A percentile compares a stretch with the other conserved stretches of the same genome.
phyloP scores from a whole-genome alignment of 73 alveolate species.

The Blepharisma stoltei region DNA sequence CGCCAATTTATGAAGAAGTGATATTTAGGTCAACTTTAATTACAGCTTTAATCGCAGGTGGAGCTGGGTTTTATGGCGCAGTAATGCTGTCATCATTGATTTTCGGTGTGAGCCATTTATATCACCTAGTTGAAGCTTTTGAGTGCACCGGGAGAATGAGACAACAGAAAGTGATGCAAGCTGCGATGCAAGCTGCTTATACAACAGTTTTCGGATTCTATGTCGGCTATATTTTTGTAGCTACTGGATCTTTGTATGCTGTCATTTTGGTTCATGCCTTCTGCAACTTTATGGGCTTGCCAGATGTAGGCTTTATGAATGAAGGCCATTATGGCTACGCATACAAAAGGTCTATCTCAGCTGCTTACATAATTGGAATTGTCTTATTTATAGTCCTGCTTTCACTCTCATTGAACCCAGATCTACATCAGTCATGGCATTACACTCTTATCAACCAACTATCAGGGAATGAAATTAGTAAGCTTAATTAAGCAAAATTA shows the following conservation, averaged over 20 bases:
- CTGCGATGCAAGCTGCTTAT: not conserved
- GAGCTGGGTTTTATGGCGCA: not conserved
- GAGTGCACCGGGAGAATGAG: not conserved
- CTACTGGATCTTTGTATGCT: constrained; percentile 20
- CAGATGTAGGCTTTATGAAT: constrained; percentile 18
- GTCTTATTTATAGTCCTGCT: not conserved
- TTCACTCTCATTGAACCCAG: constrained; percentile 11
- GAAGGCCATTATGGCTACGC: not conserved
- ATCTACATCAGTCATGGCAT: not conserved
- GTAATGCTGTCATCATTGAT: not conserved
- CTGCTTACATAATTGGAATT: constrained; percentile 30
- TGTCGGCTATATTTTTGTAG: not conserved
- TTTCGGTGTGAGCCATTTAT: not conserved
- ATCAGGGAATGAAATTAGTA: too few relatives aligned
- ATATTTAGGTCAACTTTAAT: not conserved
- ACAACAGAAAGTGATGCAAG: not conserved
- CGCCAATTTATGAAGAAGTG: not conserved
- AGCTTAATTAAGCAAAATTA: too few relatives aligned
- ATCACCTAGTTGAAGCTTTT: not conserved
- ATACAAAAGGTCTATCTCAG: not conserved
- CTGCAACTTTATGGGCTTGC: constrained; percentile 32
- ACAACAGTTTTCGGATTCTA: not conserved
- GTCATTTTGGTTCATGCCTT: constrained; percentile 21
- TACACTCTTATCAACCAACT: too few relatives aligned
- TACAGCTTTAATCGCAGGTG: constrained; percentile 6